phyloP scores from a whole-genome alignment of 164 flowering plant genomes.

The Platanus orientalis region DNA sequence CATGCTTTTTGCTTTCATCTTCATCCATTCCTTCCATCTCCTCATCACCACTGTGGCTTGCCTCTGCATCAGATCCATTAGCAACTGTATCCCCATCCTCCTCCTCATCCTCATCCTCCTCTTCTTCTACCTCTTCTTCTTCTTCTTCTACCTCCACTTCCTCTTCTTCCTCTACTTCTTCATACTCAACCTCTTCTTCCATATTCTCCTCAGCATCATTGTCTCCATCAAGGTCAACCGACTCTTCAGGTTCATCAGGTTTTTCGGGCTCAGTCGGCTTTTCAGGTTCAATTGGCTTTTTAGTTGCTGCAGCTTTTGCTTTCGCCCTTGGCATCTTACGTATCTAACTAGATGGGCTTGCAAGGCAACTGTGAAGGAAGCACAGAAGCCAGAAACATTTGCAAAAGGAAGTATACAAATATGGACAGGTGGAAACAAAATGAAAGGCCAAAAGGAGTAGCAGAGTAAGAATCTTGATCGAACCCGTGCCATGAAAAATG shows the following conservation, averaged over 20 bases:
- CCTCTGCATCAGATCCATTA: slow-evolving; percentile 21
- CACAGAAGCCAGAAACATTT: slow-evolving; percentile 75
- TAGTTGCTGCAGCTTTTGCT: slow-evolving; percentile 33
- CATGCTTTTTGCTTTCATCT: slow-evolving; percentile 54
- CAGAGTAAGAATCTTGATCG: slow-evolving; percentile 50
- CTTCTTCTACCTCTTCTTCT: slow-evolving; percentile 42
- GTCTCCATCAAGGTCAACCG: slow-evolving; percentile 58
- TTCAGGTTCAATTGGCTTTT: slow-evolving; percentile 13
- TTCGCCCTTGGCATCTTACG: slow-evolving; percentile 69
- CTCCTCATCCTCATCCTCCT: slow-evolving; percentile 37
- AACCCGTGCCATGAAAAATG: slow-evolving; percentile 53
- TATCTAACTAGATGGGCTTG: slow-evolving; percentile 47
- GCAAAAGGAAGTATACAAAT: slow-evolving; percentile 56
- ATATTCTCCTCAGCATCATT: slow-evolving; percentile 48
- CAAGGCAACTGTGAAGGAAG: slow-evolving; percentile 65
- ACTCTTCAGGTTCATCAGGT: slow-evolving; percentile 31
- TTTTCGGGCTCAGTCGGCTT: neutral
- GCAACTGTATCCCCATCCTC: slow-evolving; percentile 28
- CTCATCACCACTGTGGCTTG: slow-evolving; percentile 28
- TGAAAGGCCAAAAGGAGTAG: slow-evolving; percentile 74
- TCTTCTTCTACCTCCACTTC: slow-evolving; percentile 44
- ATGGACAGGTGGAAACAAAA: slow-evolving; percentile 67
- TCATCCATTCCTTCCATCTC: slow-evolving; percentile 41
- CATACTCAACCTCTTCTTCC: slow-evolving; percentile 76
- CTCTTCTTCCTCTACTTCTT: slow-evolving; percentile 66